Evolutionary conservation across 2,329 filamentous ascomycete species (phyloP).

Genomic region (Cytospora piceae): DNA sequence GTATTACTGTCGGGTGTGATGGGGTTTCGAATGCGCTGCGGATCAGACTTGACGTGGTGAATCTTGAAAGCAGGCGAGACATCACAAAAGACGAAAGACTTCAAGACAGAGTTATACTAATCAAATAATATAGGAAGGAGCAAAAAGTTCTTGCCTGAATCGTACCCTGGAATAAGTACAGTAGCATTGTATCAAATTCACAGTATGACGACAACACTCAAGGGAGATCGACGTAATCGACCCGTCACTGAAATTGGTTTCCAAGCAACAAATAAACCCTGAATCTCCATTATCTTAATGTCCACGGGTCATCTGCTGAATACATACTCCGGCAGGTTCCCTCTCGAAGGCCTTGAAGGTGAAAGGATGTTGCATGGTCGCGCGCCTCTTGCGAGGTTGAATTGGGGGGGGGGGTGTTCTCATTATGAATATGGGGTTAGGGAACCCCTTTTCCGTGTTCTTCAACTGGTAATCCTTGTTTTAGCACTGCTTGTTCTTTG

Average conservation of each 20-base stretch:
- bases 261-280: neutral
- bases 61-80: neutral
- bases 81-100: slow-evolving; percentile 4
- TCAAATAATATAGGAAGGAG: neutral
- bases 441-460: neutral
- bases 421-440: too few species aligned
- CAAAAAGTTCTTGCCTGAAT: neutral
- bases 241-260: neutral
- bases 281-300: neutral
- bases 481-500: slow-evolving; percentile 24
- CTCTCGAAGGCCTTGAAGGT: too few species aligned
- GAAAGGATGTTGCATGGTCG: too few species aligned
- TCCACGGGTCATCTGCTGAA: neutral
- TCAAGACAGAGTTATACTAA: neutral
- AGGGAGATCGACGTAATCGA: neutral
- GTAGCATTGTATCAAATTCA: neutral
- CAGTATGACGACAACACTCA: neutral
- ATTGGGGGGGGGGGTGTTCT: too few species aligned
- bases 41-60: slow-evolving; percentile 1
- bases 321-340: too few species aligned
- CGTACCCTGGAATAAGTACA: neutral
- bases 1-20: slow-evolving; percentile 3
- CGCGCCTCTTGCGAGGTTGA: too few species aligned
- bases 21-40: slow-evolving; percentile 5
- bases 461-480: neutral